phyloP scores from a whole-genome alignment of 2,329 filamentous ascomycete genomes.

The Geosmithia morbida region DNA sequence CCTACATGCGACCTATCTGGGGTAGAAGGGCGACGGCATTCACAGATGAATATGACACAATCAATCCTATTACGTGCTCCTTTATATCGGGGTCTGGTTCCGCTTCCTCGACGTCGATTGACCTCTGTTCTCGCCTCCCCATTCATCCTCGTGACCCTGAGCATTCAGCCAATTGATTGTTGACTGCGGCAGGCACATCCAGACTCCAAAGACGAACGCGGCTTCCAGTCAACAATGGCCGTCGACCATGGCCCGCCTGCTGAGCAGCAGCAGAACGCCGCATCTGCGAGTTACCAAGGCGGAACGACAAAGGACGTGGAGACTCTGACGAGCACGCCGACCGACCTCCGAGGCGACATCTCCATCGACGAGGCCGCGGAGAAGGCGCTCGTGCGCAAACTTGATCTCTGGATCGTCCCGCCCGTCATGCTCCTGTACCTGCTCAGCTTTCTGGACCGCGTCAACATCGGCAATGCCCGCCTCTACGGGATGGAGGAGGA shows the following conservation, averaged over 20 bases:
- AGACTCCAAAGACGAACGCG: background rate
- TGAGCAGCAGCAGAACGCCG: background rate
- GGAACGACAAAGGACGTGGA: background rate
- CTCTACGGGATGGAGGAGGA: constrained; percentile 49
- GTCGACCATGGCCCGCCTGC: background rate
- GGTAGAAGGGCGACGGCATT: too few relatives aligned
- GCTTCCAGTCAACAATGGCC: background rate
- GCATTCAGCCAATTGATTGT: background rate
- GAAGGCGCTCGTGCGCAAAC: constrained; percentile 36
- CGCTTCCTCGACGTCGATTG: too few relatives aligned
- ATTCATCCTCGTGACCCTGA: too few relatives aligned
- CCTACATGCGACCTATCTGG: too few relatives aligned
- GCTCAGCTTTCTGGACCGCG: constrained; percentile 14
- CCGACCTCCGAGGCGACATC: constrained; percentile 6
- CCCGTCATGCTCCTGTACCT: constrained; percentile 49
- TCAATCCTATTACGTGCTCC: too few relatives aligned
- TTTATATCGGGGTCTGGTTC: too few relatives aligned
- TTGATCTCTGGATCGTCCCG: constrained; percentile 46
- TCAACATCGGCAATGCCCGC: constrained; percentile 40
- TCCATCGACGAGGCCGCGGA: constrained; percentile 15
- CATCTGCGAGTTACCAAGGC: background rate
- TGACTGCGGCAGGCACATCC: background rate
- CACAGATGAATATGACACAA: too few relatives aligned
- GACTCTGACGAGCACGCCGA: background rate
- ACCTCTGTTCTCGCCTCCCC: too few relatives aligned